Conservation (phyloP, 805 yeast genomes). For the Lipomyces oligophaga region DNA sequence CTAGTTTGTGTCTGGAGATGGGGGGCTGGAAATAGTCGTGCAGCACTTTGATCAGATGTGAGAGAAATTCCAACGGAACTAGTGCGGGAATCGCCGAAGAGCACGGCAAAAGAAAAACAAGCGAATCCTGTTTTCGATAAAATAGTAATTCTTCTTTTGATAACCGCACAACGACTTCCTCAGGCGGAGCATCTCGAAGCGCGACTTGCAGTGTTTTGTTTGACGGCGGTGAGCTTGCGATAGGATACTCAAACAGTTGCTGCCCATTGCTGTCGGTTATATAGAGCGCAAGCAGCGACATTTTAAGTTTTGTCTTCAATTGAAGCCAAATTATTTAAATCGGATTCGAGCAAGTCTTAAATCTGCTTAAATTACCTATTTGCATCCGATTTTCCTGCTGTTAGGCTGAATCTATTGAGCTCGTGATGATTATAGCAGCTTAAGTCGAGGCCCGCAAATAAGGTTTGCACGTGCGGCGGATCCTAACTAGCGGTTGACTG, state of each 20-base stretch:
- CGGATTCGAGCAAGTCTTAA: too few relatives aligned
- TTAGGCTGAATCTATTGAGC: too few relatives aligned
- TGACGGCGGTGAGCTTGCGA: constrained; percentile 37
- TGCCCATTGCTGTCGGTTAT: constrained; percentile 43
- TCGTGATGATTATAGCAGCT: too few relatives aligned
- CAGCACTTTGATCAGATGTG: constrained; percentile 49
- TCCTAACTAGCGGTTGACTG: too few relatives aligned
- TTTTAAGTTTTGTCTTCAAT: constrained; percentile 5
- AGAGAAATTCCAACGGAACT: constrained; percentile 53
- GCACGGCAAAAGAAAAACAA: constrained; percentile 35
- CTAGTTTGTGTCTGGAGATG: constrained; percentile 39
- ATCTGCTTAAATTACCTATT: too few relatives aligned
- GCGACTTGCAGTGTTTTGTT: constrained; percentile 34
- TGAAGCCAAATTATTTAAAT: too few relatives aligned
- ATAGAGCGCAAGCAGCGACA: constrained; percentile 41
- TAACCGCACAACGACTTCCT: constrained; percentile 27
- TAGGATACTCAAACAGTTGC: constrained; percentile 41
- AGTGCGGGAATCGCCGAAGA: constrained; percentile 44
- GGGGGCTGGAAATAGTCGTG: constrained; percentile 58
- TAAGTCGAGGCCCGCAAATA: too few relatives aligned
- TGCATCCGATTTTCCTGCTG: not conserved
- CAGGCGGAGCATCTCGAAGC: constrained; percentile 13
- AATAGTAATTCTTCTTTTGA: constrained; percentile 35
- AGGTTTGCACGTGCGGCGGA: too few relatives aligned
- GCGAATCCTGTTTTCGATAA: constrained; percentile 31